phyloP scores from a whole-genome alignment of 306 rosid genomes.

The Acacia crassicarpa region DNA sequence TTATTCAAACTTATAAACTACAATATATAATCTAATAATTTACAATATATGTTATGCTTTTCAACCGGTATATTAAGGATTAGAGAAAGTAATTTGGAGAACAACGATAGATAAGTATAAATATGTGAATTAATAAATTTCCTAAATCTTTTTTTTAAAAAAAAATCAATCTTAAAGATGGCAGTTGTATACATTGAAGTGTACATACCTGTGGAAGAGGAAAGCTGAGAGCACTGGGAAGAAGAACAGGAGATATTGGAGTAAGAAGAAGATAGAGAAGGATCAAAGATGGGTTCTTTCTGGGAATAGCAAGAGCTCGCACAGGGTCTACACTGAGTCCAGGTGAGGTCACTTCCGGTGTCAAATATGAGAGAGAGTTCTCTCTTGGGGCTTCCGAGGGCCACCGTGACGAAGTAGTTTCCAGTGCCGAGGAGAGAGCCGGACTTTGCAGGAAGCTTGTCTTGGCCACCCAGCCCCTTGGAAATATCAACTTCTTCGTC shows the following conservation, averaged over 20 bases:
- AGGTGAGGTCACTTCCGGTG: constrained; percentile 73
- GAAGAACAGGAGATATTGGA: constrained; percentile 48
- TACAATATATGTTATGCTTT: too few relatives aligned
- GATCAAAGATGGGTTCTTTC: constrained; percentile 48
- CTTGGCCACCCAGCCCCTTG: constrained; percentile 17
- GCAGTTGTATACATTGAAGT: background rate
- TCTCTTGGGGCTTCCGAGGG: constrained; percentile 60
- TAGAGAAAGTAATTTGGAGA: too few relatives aligned
- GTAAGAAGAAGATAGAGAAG: constrained; percentile 45
- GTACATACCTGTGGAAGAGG: constrained; percentile 51
- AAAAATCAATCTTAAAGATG: too few relatives aligned
- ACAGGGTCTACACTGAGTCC: constrained; percentile 87
- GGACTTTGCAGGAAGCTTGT: constrained; percentile 53
- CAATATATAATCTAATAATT: too few relatives aligned
- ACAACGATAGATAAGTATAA: too few relatives aligned
- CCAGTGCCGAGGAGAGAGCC: constrained; percentile 53
- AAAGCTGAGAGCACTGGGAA: constrained; percentile 42
- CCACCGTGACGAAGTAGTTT: constrained; percentile 64
- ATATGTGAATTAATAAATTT: too few relatives aligned
- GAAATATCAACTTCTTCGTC: background rate
- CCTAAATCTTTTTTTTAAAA: too few relatives aligned
- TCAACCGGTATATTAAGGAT: too few relatives aligned
- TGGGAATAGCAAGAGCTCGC: constrained; percentile 52
- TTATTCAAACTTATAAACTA: too few relatives aligned
- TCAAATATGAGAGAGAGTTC: constrained; percentile 59